Conservation (phyloP, 129 eudicot species). For the Silybum marianum region DNA sequence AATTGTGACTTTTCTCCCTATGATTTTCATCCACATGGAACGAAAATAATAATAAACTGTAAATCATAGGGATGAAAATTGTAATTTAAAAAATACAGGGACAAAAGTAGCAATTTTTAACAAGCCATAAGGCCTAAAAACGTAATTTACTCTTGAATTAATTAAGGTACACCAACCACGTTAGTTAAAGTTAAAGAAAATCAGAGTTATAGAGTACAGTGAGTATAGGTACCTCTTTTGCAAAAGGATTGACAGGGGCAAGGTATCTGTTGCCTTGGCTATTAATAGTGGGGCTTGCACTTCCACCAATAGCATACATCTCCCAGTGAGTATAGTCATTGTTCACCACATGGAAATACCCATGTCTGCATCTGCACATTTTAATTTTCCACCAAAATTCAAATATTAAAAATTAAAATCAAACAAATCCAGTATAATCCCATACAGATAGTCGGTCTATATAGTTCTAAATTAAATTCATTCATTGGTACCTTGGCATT, state of each 20-base stretch:
- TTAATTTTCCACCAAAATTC: not conserved
- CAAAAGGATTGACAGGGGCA: constrained; percentile 82
- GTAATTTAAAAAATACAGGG: too few relatives aligned
- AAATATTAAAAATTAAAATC: not conserved
- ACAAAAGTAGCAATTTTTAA: too few relatives aligned
- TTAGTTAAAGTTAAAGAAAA: not conserved
- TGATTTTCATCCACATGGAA: too few relatives aligned
- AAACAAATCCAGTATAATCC: not conserved
- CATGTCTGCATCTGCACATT: constrained; percentile 83
- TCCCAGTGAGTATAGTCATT: constrained; percentile 99
- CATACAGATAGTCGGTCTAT: too few relatives aligned
- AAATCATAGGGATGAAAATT: too few relatives aligned
- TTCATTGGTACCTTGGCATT: constrained; percentile 74
- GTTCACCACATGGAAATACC: constrained; percentile 96
- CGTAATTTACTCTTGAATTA: not conserved
- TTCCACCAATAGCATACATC: constrained; percentile 98
- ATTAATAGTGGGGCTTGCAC: constrained; percentile 90
- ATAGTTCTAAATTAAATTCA: too few relatives aligned
- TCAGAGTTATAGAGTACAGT: not conserved
- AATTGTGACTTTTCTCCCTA: too few relatives aligned
- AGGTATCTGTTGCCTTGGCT: constrained; percentile 96
- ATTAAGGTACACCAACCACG: constrained; percentile 10
- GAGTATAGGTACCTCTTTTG: constrained; percentile 70
- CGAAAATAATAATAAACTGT: too few relatives aligned
- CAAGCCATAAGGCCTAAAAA: too few relatives aligned